A percentile compares a stretch with the other conserved stretches of the same genome.
phyloP scores from a whole-genome alignment of 2,329 filamentous ascomycete genomes.

The Rachicladosporium sp. region DNA sequence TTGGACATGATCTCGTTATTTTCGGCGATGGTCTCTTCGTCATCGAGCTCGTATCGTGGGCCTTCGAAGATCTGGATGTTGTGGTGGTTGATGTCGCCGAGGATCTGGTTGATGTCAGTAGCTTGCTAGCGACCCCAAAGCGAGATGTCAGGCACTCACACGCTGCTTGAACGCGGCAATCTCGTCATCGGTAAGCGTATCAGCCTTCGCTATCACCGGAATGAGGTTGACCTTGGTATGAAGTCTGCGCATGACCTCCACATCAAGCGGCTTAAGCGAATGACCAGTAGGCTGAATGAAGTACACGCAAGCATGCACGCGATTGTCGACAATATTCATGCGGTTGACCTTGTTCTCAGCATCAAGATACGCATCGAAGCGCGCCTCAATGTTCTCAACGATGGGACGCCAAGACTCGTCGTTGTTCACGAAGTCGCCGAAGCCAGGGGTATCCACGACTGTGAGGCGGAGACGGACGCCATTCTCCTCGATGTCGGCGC shows the following conservation, averaged over 20 bases:
- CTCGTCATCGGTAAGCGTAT: slow-evolving; percentile 95
- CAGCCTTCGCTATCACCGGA: slow-evolving; percentile 95
- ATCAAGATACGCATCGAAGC: slow-evolving; percentile 95
- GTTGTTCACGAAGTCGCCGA: slow-evolving; percentile 99
- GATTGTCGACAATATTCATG: slow-evolving; percentile 99
- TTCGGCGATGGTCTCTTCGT: slow-evolving; percentile 98
- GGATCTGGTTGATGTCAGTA: slow-evolving; percentile 51
- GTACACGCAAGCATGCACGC: slow-evolving; percentile 97
- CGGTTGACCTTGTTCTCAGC: slow-evolving; percentile 99
- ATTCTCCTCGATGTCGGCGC: slow-evolving; percentile 78
- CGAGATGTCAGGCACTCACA: slow-evolving; percentile 39
- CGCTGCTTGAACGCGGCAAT: slow-evolving; percentile 88
- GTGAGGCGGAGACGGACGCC: slow-evolving; percentile 92
- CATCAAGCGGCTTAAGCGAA: slow-evolving; percentile 94
- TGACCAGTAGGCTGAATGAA: slow-evolving; percentile 99
- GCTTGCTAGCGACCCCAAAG: too few relatives aligned
- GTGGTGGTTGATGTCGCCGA: slow-evolving; percentile 93
- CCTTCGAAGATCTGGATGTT: slow-evolving; percentile 98
- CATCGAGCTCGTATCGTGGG: slow-evolving; percentile 93
- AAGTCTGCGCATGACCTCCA: slow-evolving; percentile 97
- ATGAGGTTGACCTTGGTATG: slow-evolving; percentile 99
- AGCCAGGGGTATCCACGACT: slow-evolving; percentile 94
- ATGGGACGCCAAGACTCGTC: slow-evolving; percentile 99
- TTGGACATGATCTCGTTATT: slow-evolving; percentile 99
- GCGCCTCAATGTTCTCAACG: slow-evolving; percentile 98